phyloP scores from a whole-genome alignment of 108 stramenopile genomes.

The Stephanodiscus triporus region DNA sequence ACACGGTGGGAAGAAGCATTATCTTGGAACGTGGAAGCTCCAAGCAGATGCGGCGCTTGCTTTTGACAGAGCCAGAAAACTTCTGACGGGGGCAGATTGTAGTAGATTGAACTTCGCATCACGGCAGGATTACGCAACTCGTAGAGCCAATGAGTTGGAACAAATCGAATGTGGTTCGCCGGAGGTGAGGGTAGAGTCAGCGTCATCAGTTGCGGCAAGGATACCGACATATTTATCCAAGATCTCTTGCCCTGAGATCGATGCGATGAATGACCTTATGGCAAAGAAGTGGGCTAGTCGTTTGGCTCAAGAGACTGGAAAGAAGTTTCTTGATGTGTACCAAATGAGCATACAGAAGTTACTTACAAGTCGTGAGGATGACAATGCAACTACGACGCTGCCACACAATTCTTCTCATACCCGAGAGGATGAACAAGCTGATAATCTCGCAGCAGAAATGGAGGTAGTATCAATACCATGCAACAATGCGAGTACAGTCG shows the following conservation, averaged over 20 bases:
- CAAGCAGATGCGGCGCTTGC: conserved; percentile 13
- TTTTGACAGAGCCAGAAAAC: not conserved
- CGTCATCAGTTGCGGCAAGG: not conserved
- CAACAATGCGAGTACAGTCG: not conserved
- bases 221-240: not conserved
- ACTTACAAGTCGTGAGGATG: not conserved
- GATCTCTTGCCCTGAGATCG: conserved; percentile 1
- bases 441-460: not conserved
- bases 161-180: not conserved
- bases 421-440: not conserved
- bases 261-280: not conserved
- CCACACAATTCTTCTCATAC: not conserved
- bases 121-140: not conserved
- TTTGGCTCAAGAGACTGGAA: not conserved
- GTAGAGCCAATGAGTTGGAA: not conserved
- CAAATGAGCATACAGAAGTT: not conserved
- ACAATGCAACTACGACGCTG: not conserved
- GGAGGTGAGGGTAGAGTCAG: not conserved
- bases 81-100: not conserved
- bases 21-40: not conserved
- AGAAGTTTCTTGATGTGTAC: conserved; percentile 1
- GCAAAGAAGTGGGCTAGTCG: not conserved
- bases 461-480: not conserved
- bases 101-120: not conserved
- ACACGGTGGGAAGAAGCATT: not conserved